phyloP scores from a whole-genome alignment of 768 basidiomycete genomes.

The Termitomyces sp. region DNA sequence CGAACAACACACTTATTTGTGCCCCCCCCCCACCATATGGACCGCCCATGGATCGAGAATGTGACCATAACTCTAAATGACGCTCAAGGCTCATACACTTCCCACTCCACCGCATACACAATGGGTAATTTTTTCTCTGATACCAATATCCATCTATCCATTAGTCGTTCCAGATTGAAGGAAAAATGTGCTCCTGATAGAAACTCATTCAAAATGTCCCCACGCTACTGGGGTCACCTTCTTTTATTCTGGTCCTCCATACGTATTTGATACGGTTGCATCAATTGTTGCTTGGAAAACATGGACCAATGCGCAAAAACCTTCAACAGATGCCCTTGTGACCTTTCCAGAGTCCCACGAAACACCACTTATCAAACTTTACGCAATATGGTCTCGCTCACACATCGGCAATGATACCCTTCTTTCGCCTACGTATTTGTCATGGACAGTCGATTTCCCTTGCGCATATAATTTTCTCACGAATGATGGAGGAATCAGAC shows the following conservation, averaged over 20 bases:
- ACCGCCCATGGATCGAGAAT: neutral
- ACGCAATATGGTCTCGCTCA: neutral
- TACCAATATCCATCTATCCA: neutral
- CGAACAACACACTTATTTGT: neutral
- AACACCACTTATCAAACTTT: neutral
- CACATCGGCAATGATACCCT: neutral
- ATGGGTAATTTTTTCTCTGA: neutral
- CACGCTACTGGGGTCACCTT: neutral
- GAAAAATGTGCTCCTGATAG: neutral
- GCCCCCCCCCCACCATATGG: neutral
- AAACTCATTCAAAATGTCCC: neutral
- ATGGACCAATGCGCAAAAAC: neutral
- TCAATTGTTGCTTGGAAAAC: neutral
- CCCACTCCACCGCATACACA: neutral
- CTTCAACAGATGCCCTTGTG: neutral
- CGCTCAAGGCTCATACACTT: neutral
- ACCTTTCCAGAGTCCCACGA: neutral
- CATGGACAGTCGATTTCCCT: neutral
- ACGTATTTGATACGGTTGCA: neutral
- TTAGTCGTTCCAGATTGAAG: neutral
- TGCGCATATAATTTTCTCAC: neutral
- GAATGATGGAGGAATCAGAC: neutral
- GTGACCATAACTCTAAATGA: neutral
- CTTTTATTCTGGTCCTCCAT: neutral
- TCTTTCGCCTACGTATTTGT: neutral